Evolutionary conservation across 1,284 basidiomycete species (phyloP).

Genomic region (Ceratobasidium sp.): DNA sequence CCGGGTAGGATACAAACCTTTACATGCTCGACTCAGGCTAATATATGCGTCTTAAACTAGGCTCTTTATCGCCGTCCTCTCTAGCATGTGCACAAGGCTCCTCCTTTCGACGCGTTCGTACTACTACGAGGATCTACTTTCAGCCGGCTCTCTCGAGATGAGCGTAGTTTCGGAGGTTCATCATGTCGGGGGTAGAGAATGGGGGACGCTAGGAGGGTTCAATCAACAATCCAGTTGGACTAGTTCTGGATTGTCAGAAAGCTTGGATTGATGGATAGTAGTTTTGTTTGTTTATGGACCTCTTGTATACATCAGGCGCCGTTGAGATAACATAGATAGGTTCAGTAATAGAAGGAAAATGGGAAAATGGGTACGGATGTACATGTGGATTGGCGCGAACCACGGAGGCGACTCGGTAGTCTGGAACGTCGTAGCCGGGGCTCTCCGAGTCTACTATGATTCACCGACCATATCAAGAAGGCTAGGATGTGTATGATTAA

Average conservation of each 20-base stretch:
- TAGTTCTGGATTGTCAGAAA: too few relatives aligned
- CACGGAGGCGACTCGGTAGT: slow-evolving; percentile 38
- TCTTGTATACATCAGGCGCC: too few relatives aligned
- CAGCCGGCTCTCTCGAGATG: slow-evolving; percentile 25
- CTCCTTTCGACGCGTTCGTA: slow-evolving; percentile 21
- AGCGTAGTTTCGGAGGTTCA: not conserved
- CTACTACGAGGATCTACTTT: not conserved
- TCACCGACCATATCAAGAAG: slow-evolving; percentile 29
- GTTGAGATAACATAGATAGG: not conserved
- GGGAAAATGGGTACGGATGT: slow-evolving; percentile 27
- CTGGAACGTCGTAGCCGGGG: slow-evolving; percentile 36
- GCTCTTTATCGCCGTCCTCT: slow-evolving; percentile 20
- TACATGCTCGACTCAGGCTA: not conserved
- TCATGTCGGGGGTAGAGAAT: not conserved
- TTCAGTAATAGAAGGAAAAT: slow-evolving; percentile 6
- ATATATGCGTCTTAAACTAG: not conserved
- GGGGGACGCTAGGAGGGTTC: not conserved
- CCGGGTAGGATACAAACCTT: slow-evolving; percentile 5
- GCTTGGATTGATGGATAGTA: too few relatives aligned
- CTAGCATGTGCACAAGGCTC: slow-evolving; percentile 30
- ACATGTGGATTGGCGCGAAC: slow-evolving; percentile 26
- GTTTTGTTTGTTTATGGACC: too few relatives aligned
- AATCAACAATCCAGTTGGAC: too few relatives aligned
- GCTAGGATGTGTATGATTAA: slow-evolving; percentile 18
- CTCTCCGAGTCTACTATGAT: slow-evolving; percentile 8